Conservation (phyloP, 345 rosid genomes). For the Kernera saxatilis region DNA sequence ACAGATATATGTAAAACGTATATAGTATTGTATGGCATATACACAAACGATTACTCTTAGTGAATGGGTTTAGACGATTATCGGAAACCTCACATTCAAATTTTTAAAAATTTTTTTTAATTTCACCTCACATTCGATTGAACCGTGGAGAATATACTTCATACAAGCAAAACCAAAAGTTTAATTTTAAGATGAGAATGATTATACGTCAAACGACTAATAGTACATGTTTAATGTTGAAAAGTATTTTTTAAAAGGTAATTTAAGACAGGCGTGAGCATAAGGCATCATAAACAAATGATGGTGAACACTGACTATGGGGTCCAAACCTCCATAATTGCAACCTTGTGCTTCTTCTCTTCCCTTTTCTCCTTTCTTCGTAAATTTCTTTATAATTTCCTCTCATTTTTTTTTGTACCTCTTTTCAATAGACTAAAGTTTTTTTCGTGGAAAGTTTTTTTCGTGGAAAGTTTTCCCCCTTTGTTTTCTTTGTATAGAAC, state of each 20-base stretch:
- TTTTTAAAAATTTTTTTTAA: too few species aligned
- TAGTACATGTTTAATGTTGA: conserved; percentile 3
- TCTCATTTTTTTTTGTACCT: not conserved
- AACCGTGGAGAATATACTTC: not conserved
- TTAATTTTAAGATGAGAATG: not conserved
- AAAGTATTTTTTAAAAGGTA: not conserved
- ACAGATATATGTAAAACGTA: not conserved
- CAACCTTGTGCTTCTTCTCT: conserved; percentile 24
- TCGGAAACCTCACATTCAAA: too few species aligned
- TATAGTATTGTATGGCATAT: not conserved
- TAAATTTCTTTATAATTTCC: not conserved
- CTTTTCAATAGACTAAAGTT: not conserved
- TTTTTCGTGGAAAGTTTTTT: not conserved
- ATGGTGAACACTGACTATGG: conserved; percentile 41
- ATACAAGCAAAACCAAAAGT: not conserved
- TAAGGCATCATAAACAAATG: conserved; percentile 56
- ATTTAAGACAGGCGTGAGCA: conserved; percentile 44
- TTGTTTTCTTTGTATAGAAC: not conserved
- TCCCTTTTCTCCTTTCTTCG: not conserved
- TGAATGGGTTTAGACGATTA: not conserved
- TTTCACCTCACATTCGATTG: not conserved
- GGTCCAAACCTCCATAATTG: conserved; percentile 32
- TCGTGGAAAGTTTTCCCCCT: not conserved
- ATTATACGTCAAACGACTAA: conserved; percentile 1
- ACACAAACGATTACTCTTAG: not conserved